phyloP scores from a whole-genome alignment of 768 basidiomycete genomes.

The Hericium erinaceus region DNA sequence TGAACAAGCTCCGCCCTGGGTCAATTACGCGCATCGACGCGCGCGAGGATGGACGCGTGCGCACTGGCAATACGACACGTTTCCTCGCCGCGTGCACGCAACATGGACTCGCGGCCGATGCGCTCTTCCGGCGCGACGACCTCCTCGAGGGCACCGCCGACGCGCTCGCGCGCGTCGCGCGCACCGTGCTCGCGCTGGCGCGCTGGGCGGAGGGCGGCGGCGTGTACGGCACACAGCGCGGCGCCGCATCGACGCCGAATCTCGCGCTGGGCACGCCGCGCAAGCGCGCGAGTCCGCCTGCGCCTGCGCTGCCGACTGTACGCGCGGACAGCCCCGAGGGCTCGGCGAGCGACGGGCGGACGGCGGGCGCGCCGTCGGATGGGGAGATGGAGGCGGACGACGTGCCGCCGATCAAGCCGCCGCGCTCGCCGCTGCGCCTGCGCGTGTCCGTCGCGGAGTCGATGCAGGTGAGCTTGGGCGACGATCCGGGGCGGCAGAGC shows the following conservation, averaged over 20 bases:
- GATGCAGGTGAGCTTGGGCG: slow-evolving; percentile 17
- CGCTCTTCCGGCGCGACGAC: slow-evolving; percentile 62
- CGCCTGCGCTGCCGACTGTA: slow-evolving; percentile 39
- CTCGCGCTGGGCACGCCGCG: slow-evolving; percentile 30
- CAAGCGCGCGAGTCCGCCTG: slow-evolving; percentile 29
- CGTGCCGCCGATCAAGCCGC: slow-evolving; percentile 31
- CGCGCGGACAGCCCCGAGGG: slow-evolving; percentile 49
- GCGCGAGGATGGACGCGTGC: slow-evolving; percentile 56
- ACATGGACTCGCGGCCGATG: slow-evolving; percentile 52
- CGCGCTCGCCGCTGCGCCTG: slow-evolving; percentile 46
- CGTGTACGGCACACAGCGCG: slow-evolving; percentile 20
- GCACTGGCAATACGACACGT: slow-evolving; percentile 64
- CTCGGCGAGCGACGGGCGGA: slow-evolving; percentile 16
- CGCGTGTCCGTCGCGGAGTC: slow-evolving; percentile 15
- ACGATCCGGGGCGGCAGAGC: slow-evolving; percentile 42
- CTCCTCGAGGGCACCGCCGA: slow-evolving; percentile 52
- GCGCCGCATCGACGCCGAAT: slow-evolving; percentile 57
- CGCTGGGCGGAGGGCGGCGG: slow-evolving; percentile 42
- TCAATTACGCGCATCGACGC: slow-evolving; percentile 53
- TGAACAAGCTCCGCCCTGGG: slow-evolving; percentile 67
- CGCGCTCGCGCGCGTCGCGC: slow-evolving; percentile 61
- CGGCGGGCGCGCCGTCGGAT: slow-evolving; percentile 7
- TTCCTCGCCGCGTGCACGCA: slow-evolving; percentile 70
- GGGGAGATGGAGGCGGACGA: slow-evolving; percentile 27
- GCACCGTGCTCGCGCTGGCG: slow-evolving; percentile 61